phyloP scores from a whole-genome alignment of 164 flowering plant genomes.

The Tetrastigma voinierianum region DNA sequence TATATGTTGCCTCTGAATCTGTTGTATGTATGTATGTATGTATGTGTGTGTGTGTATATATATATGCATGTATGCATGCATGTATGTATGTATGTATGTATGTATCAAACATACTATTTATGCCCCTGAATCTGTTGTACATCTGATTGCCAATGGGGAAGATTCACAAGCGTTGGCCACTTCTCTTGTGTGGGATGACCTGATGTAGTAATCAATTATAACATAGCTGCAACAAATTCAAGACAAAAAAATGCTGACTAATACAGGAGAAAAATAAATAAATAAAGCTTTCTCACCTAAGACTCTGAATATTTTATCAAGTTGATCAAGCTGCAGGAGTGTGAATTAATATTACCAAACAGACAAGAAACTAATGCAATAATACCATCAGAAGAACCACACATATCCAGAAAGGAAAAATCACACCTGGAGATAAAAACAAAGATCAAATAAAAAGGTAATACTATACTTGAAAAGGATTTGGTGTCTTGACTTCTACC shows the following conservation, averaged over 20 bases:
- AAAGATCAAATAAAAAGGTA: conserved; percentile 1
- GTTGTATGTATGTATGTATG: no score
- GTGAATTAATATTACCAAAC: conserved; percentile 14
- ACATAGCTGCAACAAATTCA: neutral
- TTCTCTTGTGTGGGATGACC: conserved; percentile 97
- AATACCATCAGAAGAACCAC: neutral
- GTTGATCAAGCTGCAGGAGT: conserved; percentile 85
- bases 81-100: neutral
- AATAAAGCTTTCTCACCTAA: conserved; percentile 50
- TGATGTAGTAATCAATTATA: conserved; percentile 14
- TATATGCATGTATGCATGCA: no score
- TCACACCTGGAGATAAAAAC: neutral
- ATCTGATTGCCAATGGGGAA: conserved; percentile 91
- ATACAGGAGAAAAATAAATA: conserved; percentile 2
- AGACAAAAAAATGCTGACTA: neutral
- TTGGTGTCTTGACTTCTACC: conserved; percentile 82
- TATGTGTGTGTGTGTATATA: no score
- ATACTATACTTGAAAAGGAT: conserved; percentile 80
- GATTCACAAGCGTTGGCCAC: conserved; percentile 90
- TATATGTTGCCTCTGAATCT: no score
- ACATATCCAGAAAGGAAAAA: neutral
- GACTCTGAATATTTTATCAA: conserved; percentile 95
- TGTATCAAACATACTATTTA: conserved; percentile 58
- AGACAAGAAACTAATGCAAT: neutral
- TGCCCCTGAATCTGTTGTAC: conserved; percentile 81